Evolutionary conservation across 2,329 filamentous ascomycete species (phyloP).

Genomic region (Colletotrichum navitas): DNA sequence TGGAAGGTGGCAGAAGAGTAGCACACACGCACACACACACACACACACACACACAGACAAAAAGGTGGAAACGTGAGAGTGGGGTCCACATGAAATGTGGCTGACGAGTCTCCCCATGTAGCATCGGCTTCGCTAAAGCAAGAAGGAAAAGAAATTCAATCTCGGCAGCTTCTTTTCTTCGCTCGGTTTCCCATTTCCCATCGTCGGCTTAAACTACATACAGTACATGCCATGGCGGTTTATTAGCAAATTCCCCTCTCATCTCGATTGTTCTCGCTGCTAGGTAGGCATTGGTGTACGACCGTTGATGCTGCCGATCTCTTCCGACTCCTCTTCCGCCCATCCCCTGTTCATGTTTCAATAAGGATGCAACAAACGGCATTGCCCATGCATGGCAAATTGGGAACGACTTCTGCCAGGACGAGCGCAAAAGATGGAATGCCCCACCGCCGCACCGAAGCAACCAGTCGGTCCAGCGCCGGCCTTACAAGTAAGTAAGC

Average conservation of each 20-base stretch:
- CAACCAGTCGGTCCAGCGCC: background rate
- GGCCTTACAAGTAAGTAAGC: background rate
- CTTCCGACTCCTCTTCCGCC: background rate
- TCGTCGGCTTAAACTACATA: background rate
- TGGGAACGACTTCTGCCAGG: conserved; percentile 15
- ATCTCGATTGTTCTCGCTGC: background rate
- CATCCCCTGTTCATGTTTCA: background rate
- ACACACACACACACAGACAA: background rate
- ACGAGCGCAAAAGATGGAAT: conserved; percentile 23
- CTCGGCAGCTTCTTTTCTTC: background rate
- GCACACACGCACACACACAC: conserved; percentile 1
- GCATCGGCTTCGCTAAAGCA: background rate
- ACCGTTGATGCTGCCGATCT: conserved; percentile 24
- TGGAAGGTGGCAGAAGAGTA: background rate
- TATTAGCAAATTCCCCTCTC: conserved; percentile 1
- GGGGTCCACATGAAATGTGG: conserved; percentile 3
- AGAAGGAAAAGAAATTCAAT: background rate
- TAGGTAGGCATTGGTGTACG: background rate
- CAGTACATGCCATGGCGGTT: background rate
- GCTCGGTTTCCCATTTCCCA: background rate
- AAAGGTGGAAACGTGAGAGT: background rate
- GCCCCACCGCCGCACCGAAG: background rate
- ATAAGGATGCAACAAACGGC: conserved; percentile 1
- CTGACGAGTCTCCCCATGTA: conserved; percentile 17
- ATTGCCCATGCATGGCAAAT: conserved; percentile 7